phyloP scores from a whole-genome alignment of 2,329 filamentous ascomycete species.

The Juglanconis juglandina region DNA sequence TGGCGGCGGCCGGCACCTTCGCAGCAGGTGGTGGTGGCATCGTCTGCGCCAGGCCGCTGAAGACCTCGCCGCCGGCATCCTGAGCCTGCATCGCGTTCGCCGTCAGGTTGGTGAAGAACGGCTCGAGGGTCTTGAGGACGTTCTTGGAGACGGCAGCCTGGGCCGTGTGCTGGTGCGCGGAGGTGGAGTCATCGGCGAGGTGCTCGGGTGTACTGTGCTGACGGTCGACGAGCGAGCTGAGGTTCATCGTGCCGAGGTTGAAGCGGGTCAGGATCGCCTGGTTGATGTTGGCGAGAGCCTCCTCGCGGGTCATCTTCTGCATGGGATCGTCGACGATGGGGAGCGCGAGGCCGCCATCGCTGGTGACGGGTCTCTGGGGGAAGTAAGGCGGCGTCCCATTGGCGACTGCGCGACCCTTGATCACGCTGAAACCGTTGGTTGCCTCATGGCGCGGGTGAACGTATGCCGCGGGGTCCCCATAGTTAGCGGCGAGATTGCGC shows the following conservation, averaged over 20 bases:
- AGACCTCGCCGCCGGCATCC: constrained; percentile 5
- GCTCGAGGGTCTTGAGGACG: constrained; percentile 9
- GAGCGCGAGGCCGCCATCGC: constrained; percentile 17
- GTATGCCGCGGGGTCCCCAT: constrained; percentile 53
- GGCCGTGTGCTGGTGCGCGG: constrained; percentile 5
- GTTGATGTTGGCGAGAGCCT: constrained; percentile 66
- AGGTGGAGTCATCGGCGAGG: not conserved
- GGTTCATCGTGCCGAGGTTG: constrained; percentile 49
- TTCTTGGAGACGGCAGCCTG: constrained; percentile 12
- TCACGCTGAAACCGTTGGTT: constrained; percentile 56
- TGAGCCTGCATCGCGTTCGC: not conserved
- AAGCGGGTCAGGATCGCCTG: constrained; percentile 63
- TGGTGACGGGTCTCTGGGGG: constrained; percentile 38
- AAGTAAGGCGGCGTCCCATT: constrained; percentile 63
- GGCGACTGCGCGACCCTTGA: constrained; percentile 62
- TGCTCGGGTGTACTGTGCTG: constrained; percentile 2
- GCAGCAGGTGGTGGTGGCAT: constrained; percentile 6
- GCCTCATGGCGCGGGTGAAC: constrained; percentile 53
- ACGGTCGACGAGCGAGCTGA: constrained; percentile 13
- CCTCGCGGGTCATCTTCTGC: constrained; percentile 63
- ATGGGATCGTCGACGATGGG: constrained; percentile 48
- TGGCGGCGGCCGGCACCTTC: constrained; percentile 7
- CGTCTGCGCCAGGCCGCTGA: constrained; percentile 14
- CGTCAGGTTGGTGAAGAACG: not conserved
- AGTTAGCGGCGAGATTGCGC: constrained; percentile 47